These are phyloP conservation scores for Gracilaria domingensis DNA, from an alignment of 23 red algal species.

Conservation along the genomic window DNA sequence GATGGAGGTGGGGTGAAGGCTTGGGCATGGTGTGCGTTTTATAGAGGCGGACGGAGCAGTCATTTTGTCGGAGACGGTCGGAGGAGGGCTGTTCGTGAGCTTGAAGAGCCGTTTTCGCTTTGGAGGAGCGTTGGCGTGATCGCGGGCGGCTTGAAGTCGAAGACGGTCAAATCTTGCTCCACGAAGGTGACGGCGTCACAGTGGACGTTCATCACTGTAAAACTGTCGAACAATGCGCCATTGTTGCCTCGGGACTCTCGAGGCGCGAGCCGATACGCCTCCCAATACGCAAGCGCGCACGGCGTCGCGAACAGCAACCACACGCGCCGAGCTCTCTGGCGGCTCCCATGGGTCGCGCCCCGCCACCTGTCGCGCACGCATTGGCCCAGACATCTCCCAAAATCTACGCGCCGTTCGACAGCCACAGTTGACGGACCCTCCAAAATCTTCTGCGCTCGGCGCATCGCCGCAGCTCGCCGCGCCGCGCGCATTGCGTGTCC, in stretches of 20 bases:
- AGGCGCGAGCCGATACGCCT: not conserved
- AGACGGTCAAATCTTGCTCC: not conserved
- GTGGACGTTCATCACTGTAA: too few relatives aligned
- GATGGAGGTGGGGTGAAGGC: not conserved
- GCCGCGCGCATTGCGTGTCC: too few relatives aligned
- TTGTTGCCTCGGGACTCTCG: too few relatives aligned
- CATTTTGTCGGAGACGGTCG: too few relatives aligned
- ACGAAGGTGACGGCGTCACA: too few relatives aligned
- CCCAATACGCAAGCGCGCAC: not conserved
- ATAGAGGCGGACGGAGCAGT: not conserved
- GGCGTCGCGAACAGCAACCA: not conserved
- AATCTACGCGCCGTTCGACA: not conserved
- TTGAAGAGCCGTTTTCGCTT: not conserved
- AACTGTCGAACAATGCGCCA: not conserved
- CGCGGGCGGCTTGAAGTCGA: constrained; percentile 13
- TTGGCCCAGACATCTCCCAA: not conserved
- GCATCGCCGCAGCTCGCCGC: too few relatives aligned
- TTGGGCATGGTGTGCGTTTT: not conserved
- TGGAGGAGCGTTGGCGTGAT: not conserved
- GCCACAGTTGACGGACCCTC: not conserved
- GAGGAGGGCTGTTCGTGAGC: not conserved
- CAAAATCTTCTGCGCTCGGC: constrained; percentile 15
- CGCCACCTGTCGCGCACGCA: not conserved
- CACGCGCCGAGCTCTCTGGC: not conserved
- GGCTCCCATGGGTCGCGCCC: not conserved